phyloP scores from a whole-genome alignment of 768 basidiomycete genomes.

The Mycena filopes region DNA sequence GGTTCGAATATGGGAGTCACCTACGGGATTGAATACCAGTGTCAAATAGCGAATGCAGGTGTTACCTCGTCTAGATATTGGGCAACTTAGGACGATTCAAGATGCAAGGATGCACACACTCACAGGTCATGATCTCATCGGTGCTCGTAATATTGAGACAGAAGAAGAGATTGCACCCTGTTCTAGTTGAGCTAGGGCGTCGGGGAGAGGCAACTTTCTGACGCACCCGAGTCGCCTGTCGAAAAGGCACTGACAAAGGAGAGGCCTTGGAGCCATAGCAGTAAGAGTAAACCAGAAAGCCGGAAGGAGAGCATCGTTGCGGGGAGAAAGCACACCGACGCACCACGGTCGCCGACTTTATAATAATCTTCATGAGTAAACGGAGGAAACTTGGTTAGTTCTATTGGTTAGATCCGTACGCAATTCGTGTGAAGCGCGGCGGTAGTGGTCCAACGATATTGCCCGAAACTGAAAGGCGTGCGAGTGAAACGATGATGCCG shows the following conservation, averaged over 20 bases:
- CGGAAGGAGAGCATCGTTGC: constrained; percentile 17
- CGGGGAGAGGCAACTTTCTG: background rate
- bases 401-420: constrained; percentile 21
- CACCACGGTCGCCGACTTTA: constrained; percentile 18
- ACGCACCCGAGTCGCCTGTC: constrained; percentile 24
- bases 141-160: constrained; percentile 27
- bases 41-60: no score
- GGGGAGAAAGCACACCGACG: constrained; percentile 4
- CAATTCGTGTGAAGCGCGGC: constrained; percentile 17
- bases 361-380: constrained; percentile 18
- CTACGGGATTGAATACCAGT: no score
- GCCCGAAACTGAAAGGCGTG: constrained; percentile 26
- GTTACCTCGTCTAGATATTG: constrained; percentile 21
- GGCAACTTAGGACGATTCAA: background rate
- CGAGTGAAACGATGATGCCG: constrained; percentile 12
- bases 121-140: constrained; percentile 29
- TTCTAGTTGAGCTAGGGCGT: background rate
- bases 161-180: constrained; percentile 33
- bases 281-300: constrained; percentile 12
- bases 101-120: background rate
- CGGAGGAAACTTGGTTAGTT: constrained; percentile 7
- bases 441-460: constrained; percentile 18
- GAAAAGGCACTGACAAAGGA: constrained; percentile 16
- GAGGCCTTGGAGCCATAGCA: constrained; percentile 27
- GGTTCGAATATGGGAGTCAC: constrained; percentile 37